Evolutionary conservation across 1,139 yeast species (phyloP).

Genomic region (Pichiaceae sp.): DNA sequence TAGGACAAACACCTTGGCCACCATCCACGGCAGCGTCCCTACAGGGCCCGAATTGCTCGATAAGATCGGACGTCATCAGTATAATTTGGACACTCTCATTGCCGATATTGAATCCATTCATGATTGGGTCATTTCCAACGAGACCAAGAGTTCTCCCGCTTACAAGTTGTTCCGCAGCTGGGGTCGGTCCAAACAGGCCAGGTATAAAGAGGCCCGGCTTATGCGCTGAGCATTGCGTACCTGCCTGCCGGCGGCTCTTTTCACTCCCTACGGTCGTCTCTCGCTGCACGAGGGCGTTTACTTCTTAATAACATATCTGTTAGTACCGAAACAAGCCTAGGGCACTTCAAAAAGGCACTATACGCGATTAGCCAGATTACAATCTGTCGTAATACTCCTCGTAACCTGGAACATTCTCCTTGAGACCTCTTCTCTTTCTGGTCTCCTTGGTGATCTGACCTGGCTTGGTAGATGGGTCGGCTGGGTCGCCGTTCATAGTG

Average conservation of each 20-base stretch:
- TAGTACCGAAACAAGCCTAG: neutral
- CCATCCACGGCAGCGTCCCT: conserved; percentile 4
- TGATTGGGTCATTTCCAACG: conserved; percentile 6
- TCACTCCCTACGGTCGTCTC: too few species aligned
- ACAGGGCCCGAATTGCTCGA: conserved; percentile 15
- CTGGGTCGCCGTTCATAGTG: conserved; percentile 82
- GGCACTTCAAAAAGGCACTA: conserved; percentile 1
- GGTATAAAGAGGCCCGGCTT: neutral
- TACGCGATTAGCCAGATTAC: conserved; percentile 35
- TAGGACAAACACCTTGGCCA: conserved; percentile 7
- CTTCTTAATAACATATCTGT: too few species aligned
- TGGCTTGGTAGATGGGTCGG: conserved; percentile 88
- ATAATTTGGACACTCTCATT: conserved; percentile 21
- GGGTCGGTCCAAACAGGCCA: neutral
- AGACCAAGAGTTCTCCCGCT: neutral
- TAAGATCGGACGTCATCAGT: conserved; percentile 19
- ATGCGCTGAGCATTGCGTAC: neutral
- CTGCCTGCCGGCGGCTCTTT: neutral
- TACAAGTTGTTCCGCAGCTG: neutral
- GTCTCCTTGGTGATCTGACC: conserved; percentile 85
- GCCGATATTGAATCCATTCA: conserved; percentile 22
- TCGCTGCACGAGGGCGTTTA: too few species aligned
- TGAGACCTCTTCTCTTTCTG: conserved; percentile 97
- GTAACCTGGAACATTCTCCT: conserved; percentile 97
- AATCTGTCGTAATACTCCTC: conserved; percentile 99